A percentile compares a stretch with the other conserved stretches of the same genome.
Conservation (phyloP, 1,139 yeast genomes). For the Hyphopichia fennica region DNA sequence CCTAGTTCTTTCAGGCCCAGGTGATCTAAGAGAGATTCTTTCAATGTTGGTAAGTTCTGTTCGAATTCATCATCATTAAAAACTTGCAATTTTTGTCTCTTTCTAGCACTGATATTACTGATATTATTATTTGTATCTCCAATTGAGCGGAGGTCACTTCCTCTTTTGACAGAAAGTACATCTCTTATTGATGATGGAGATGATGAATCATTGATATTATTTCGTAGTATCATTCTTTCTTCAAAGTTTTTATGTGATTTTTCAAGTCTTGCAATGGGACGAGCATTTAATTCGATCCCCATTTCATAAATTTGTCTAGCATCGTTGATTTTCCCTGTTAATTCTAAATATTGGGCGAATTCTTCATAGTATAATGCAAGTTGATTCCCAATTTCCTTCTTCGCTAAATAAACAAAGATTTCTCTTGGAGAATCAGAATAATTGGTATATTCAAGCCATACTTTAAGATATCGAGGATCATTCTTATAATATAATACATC, state of each 20-base stretch:
- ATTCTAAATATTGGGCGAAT: constrained; percentile 68
- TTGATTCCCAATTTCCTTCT: constrained; percentile 68
- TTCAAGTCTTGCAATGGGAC: constrained; percentile 60
- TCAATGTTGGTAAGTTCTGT: background rate
- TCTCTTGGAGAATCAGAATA: constrained; percentile 73
- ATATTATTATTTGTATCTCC: constrained; percentile 2
- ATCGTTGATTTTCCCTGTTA: constrained; percentile 49
- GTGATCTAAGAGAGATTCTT: constrained; percentile 1
- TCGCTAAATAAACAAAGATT: constrained; percentile 68
- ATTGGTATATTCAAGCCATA: constrained; percentile 78
- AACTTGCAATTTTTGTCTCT: constrained; percentile 30
- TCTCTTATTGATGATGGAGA: constrained; percentile 9
- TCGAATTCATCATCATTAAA: constrained; percentile 23
- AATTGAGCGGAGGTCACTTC: constrained; percentile 13
- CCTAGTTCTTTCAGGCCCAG: constrained; percentile 37
- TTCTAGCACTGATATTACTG: constrained; percentile 7
- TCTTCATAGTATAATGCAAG: constrained; percentile 78
- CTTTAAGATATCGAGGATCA: constrained; percentile 73
- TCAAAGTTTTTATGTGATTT: constrained; percentile 51
- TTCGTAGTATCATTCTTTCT: constrained; percentile 20
- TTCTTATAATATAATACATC: constrained; percentile 69
- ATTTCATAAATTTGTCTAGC: constrained; percentile 63
- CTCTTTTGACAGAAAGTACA: constrained; percentile 29
- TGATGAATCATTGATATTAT: background rate
- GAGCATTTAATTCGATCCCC: constrained; percentile 63